Percentiles rank a stretch among this genome's conserved stretches.
Conservation (phyloP, 495 filamentous ascomycete genomes). For the Podospora appendiculata region DNA sequence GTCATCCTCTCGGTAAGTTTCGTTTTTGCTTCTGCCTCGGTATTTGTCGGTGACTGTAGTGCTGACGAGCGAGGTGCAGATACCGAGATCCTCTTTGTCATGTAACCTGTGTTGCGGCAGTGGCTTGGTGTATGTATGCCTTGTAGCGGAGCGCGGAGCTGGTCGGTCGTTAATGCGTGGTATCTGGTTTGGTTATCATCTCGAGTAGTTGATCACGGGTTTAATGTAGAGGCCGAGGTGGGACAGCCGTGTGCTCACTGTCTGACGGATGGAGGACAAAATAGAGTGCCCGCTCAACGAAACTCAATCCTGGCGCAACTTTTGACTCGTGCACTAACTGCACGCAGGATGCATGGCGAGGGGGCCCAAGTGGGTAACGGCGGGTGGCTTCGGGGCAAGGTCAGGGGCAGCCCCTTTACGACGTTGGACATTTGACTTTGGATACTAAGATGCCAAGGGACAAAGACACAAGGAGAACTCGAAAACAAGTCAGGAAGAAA, state of each 20-base stretch:
- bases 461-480: too few species aligned
- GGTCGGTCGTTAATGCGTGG: neutral
- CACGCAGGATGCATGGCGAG: too few species aligned
- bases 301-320: too few species aligned
- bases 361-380: too few species aligned
- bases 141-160: neutral
- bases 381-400: too few species aligned
- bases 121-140: neutral
- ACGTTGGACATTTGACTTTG: too few species aligned
- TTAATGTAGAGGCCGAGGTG: neutral
- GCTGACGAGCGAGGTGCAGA: conserved; percentile 15
- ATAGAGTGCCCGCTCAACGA: neutral
- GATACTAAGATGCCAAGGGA: too few species aligned
- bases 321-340: too few species aligned
- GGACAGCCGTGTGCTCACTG: neutral
- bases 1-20: conserved; percentile 81
- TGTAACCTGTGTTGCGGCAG: conserved; percentile 20
- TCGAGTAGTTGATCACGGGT: neutral
- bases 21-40: neutral
- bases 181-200: neutral
- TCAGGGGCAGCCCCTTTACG: too few species aligned
- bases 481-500: too few species aligned
- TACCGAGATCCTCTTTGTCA: conserved; percentile 38
- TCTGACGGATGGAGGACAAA: neutral
- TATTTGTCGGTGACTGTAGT: conserved; percentile 2